Evolutionary conservation across 2,329 filamentous ascomycete genomes (phyloP), one percentile per base, ranked within the genome.

Genomic region (Fusarium phyllophilum): DNA sequence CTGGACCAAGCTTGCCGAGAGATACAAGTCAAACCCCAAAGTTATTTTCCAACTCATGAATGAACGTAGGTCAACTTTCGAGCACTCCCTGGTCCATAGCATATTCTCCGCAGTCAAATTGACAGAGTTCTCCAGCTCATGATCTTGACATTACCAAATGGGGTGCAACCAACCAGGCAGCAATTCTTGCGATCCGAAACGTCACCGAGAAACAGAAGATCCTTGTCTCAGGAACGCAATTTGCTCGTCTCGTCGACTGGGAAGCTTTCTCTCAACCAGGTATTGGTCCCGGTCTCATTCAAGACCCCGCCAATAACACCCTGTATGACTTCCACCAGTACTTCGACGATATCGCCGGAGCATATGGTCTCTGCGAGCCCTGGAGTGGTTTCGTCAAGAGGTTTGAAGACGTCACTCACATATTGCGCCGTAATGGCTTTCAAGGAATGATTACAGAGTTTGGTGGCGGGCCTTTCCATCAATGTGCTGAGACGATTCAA

Each of bases 301-400:
- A 61, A 12, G 58, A 61, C n/a, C 58, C 58, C 1, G 36, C 58
- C 20, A 61, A 61, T 6, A 61, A 61, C 18, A 61, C 58, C 6
- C 14, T 61, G 0, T 61, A 61, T 36, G 58, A 61, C n/a, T 61
- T 61, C n/a, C 58, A 61, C 15, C 58, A 61, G 58, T 61, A 61
- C 29, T 56, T 61, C 1, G 58, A 61, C 4, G 29, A 61, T 5
- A 14, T 56, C 1, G 58, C 8, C 1, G 58, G 58, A 0, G 48
- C 48, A 14, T 61, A 61, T 22, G 58, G 58, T 26, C 38, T 61
- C 39, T 61, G 58, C 3, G 58, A 61, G 18, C 58, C 58, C 2
- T 61, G 58, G 58, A 56, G 48, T 3, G 29, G 48, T 3, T 56
- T n/a, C 1, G 48, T 36, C 1, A 36, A n/a, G 38, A 34, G 24